Conservation (phyloP, 176 grass and related monocot genomes). For the Tillandsia leiboldiana region DNA sequence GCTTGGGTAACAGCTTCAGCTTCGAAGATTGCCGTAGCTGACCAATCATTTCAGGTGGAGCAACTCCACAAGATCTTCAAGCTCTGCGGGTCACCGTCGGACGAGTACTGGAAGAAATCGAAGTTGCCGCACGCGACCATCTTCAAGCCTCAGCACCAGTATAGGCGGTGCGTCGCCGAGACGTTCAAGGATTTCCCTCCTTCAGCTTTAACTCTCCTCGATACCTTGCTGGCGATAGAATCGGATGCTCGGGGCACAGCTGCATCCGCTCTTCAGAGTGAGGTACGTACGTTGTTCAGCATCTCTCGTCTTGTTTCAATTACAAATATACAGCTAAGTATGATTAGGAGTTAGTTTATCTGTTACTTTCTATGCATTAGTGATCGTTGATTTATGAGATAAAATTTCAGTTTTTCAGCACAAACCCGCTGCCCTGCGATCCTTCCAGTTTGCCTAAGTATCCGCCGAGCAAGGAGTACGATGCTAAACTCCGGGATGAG, state of each 20-base stretch:
- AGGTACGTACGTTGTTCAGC: constrained; percentile 51
- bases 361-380: not conserved
- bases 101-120: constrained; percentile 64
- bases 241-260: constrained; percentile 63
- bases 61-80: constrained; percentile 99
- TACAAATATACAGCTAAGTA: not conserved
- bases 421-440: constrained; percentile 34
- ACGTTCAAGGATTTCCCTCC: constrained; percentile 64
- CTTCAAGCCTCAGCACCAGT: constrained; percentile 75
- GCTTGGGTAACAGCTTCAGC: too few species aligned
- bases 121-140: constrained; percentile 73
- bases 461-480: constrained; percentile 40
- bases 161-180: constrained; percentile 57
- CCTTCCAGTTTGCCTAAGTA: constrained; percentile 39
- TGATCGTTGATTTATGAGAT: not conserved
- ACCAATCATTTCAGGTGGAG: constrained; percentile 46
- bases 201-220: constrained; percentile 57
- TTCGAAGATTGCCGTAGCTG: constrained; percentile 1
- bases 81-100: constrained; percentile 63
- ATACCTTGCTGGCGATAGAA: constrained; percentile 74
- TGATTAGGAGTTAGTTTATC: not conserved
- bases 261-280: constrained; percentile 56
- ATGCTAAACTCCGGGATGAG: constrained; percentile 35
- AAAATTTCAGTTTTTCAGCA: constrained; percentile 33
- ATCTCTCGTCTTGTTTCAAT: constrained; percentile 1